Evolutionary conservation across 495 filamentous ascomycete species (phyloP).

Genomic region (Alectoria sarmentosa): DNA sequence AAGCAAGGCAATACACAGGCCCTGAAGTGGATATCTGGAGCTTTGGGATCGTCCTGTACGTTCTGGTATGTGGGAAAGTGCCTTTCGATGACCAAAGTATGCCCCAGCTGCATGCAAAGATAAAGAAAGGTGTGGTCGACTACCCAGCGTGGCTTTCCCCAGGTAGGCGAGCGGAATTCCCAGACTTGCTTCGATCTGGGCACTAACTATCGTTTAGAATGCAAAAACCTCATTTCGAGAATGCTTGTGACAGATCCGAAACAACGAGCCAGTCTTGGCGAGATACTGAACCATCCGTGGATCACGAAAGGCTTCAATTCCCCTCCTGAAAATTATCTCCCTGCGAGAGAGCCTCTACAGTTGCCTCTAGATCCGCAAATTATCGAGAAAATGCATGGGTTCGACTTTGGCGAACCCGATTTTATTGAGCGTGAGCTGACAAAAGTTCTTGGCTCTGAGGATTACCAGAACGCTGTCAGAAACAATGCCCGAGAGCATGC

Average conservation of each 20-base stretch:
- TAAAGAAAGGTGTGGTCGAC: constrained; percentile 94
- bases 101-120: constrained; percentile 97
- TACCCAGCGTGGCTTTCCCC: constrained; percentile 88
- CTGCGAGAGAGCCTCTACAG: constrained; percentile 73
- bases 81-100: constrained; percentile 99
- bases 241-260: constrained; percentile 96
- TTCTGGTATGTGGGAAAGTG: constrained; percentile 95
- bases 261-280: constrained; percentile 75
- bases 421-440: constrained; percentile 74
- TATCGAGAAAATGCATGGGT: constrained; percentile 90
- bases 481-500: constrained; percentile 60
- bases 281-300: constrained; percentile 97
- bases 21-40: constrained; percentile 99
- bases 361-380: constrained; percentile 78
- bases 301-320: constrained; percentile 86
- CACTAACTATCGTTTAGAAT: constrained; percentile 55
- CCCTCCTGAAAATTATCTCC: constrained; percentile 85
- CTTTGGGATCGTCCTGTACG: constrained; percentile 98
- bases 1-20: constrained; percentile 89
- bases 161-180: constrained; percentile 49
- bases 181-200: background rate
- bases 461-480: constrained; percentile 77
- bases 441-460: constrained; percentile 78
- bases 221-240: constrained; percentile 83
- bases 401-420: constrained; percentile 89